These are phyloP conservation scores for Secale cereale DNA, from an alignment of 176 grass and related monocot species.

Conservation along the genomic window DNA sequence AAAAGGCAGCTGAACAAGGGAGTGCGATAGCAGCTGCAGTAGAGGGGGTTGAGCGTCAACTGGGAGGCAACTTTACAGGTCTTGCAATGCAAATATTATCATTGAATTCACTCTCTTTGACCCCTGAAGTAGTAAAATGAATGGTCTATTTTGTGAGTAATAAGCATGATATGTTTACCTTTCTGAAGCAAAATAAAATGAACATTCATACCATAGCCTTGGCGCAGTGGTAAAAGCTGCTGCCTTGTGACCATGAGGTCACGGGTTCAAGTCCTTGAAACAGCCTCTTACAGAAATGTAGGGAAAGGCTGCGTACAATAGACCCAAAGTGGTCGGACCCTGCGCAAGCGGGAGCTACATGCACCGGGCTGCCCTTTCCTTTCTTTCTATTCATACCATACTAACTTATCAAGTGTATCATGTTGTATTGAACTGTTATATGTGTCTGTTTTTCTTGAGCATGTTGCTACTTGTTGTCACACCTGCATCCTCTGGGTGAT, in stretches of 20 bases:
- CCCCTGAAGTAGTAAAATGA: neutral
- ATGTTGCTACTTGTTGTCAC: neutral
- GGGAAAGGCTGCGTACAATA: too few relatives aligned
- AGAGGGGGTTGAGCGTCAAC: slow-evolving; percentile 88
- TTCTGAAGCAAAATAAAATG: slow-evolving; percentile 14
- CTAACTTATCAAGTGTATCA: slow-evolving; percentile 8
- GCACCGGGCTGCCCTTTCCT: too few relatives aligned
- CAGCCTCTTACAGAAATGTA: too few relatives aligned
- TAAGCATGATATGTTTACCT: slow-evolving; percentile 9
- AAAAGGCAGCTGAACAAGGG: slow-evolving; percentile 96
- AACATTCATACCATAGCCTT: neutral
- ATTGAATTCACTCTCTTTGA: slow-evolving; percentile 19
- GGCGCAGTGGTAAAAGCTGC: too few relatives aligned
- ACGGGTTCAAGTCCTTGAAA: too few relatives aligned
- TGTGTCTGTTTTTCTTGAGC: slow-evolving; percentile 12
- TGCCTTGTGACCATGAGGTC: too few relatives aligned
- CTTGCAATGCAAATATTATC: neutral
- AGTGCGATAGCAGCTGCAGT: slow-evolving; percentile 95
- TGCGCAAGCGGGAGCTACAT: too few relatives aligned
- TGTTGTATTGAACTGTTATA: neutral
- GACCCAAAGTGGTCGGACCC: too few relatives aligned
- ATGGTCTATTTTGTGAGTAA: slow-evolving; percentile 14
- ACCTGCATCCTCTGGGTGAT: too few relatives aligned
- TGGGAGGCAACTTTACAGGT: slow-evolving; percentile 90
- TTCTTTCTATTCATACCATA: neutral